These are phyloP conservation scores for Xanthoconium separans DNA, from an alignment of 1,284 basidiomycete species.

Conservation along the genomic window DNA sequence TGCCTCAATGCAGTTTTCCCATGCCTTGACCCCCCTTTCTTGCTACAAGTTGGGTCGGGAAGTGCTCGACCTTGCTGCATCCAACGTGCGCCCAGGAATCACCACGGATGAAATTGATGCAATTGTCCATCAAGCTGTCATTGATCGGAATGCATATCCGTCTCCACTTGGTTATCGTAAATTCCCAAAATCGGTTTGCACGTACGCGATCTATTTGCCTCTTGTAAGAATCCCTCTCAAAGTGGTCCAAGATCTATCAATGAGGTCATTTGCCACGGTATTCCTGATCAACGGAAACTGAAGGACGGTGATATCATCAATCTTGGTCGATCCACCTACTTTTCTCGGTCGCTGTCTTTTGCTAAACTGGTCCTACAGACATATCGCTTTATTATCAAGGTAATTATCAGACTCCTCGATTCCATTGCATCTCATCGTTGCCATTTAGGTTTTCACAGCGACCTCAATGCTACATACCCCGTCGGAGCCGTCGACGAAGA, in stretches of 20 bases:
- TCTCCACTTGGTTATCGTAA: constrained; percentile 91
- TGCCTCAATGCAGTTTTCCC: not conserved
- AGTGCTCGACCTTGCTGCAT: constrained; percentile 88
- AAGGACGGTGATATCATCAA: constrained; percentile 93
- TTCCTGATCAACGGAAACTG: constrained; percentile 86
- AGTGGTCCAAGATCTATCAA: constrained; percentile 72
- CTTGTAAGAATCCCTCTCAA: constrained; percentile 3
- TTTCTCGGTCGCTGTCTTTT: not conserved
- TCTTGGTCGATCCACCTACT: constrained; percentile 53
- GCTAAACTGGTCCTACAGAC: constrained; percentile 40
- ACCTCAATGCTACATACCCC: constrained; percentile 89
- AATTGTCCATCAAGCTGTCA: constrained; percentile 91
- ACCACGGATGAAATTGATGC: constrained; percentile 96
- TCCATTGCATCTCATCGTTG: not conserved
- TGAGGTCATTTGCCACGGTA: constrained; percentile 97
- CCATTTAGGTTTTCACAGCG: constrained; percentile 76
- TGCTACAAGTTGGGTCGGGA: constrained; percentile 76
- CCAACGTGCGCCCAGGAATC: constrained; percentile 83
- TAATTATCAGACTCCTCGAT: constrained; percentile 20
- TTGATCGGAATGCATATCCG: constrained; percentile 92
- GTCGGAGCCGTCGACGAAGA: constrained; percentile 87
- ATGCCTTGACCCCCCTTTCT: not conserved
- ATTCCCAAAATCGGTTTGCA: constrained; percentile 97
- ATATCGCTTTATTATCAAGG: constrained; percentile 70
- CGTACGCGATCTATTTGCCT: constrained; percentile 47